A percentile compares a stretch with the other conserved stretches of the same genome.
Conservation (phyloP, 2,329 filamentous ascomycete species). For the Cladorrhinum sp. region DNA sequence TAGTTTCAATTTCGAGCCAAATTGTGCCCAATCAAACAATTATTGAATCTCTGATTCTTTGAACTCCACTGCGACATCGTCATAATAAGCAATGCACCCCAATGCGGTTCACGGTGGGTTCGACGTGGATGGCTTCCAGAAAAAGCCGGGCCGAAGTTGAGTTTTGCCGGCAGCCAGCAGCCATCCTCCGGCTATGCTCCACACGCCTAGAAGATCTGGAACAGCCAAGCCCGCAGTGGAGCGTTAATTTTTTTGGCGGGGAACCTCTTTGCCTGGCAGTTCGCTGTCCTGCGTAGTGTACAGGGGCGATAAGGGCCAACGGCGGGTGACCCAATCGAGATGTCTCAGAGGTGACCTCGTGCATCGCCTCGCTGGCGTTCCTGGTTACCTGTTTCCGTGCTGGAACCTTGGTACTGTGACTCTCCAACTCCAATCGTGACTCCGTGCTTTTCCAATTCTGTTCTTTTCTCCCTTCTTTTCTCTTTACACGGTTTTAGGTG, state of each 20-base stretch:
- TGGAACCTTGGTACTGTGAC: constrained; percentile 2
- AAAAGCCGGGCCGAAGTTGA: constrained; percentile 7
- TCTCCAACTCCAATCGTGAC: background rate
- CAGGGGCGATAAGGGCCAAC: constrained; percentile 9
- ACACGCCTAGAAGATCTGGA: constrained; percentile 15
- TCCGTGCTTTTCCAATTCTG: constrained; percentile 1
- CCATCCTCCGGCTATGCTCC: constrained; percentile 9
- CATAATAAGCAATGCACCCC: background rate
- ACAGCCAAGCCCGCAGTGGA: constrained; percentile 8
- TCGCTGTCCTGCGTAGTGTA: background rate
- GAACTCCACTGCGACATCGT: background rate
- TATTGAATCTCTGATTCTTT: background rate
- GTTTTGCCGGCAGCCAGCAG: constrained; percentile 14
- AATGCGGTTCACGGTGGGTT: background rate
- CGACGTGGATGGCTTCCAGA: constrained; percentile 2
- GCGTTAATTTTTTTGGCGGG: constrained; percentile 8
- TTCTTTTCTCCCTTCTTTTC: constrained; percentile 2
- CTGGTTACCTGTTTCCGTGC: constrained; percentile 1
- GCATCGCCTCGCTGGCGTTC: constrained; percentile 17
- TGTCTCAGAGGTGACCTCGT: constrained; percentile 16
- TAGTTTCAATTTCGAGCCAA: background rate
- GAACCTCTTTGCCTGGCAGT: background rate
- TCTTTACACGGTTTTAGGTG: background rate
- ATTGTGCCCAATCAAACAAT: background rate
- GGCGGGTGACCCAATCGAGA: constrained; percentile 10